Evolutionary conservation across 169 alveolate species (phyloP).

Genomic region (Plasmodium ovale): DNA sequence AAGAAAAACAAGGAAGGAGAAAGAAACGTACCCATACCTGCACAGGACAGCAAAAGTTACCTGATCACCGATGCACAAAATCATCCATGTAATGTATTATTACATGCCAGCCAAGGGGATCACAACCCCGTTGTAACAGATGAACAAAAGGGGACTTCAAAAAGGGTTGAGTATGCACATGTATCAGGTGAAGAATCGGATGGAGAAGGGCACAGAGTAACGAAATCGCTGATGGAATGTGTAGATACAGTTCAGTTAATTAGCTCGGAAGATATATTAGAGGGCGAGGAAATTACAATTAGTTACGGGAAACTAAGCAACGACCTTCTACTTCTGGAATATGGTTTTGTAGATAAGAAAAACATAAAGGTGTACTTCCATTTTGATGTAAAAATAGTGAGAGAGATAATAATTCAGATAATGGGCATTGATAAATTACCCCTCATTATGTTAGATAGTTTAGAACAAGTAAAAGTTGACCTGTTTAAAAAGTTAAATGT

Average conservation of each 20-base stretch:
- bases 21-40: not conserved
- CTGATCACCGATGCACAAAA: not conserved
- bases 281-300: constrained; percentile 66
- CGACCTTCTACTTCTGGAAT: constrained; percentile 66
- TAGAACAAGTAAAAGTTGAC: constrained; percentile 28
- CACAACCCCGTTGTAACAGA: not conserved
- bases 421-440: constrained; percentile 64
- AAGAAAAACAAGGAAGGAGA: constrained; percentile 16
- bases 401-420: constrained; percentile 71
- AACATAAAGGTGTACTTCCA: constrained; percentile 41
- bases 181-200: not conserved
- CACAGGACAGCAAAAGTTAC: not conserved
- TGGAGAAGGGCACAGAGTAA: not conserved
- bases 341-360: constrained; percentile 57
- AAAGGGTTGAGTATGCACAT: not conserved
- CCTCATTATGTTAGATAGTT: constrained; percentile 58
- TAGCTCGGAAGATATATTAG: constrained; percentile 40
- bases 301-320: constrained; percentile 53
- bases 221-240: not conserved
- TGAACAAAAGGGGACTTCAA: not conserved
- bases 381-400: constrained; percentile 64
- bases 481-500: constrained; percentile 30
- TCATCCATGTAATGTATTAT: not conserved
- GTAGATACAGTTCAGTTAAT: constrained; percentile 35
- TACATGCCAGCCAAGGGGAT: not conserved